These are phyloP conservation scores for Microcera coccophila DNA, from an alignment of 2,329 filamentous ascomycete genomes.

Conservation along the genomic window DNA sequence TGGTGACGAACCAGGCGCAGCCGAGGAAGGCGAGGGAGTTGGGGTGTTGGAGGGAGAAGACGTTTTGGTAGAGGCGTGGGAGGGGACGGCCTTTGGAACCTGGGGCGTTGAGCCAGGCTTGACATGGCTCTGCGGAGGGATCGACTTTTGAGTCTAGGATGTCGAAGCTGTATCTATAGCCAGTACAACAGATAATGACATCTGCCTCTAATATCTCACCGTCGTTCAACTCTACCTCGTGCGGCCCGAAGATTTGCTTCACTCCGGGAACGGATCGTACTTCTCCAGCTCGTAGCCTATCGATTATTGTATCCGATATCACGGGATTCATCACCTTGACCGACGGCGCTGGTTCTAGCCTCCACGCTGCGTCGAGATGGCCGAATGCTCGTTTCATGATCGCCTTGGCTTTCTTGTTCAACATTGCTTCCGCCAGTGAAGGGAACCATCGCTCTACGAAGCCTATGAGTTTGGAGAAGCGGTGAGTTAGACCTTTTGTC, in stretches of 20 bases:
- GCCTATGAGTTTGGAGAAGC: constrained; percentile 28
- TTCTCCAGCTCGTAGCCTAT: constrained; percentile 36
- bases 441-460: constrained; percentile 25
- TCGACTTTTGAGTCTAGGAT: constrained; percentile 18
- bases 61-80: constrained; percentile 40
- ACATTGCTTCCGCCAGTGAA: constrained; percentile 10
- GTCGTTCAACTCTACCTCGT: constrained; percentile 29
- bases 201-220: constrained; percentile 31
- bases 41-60: constrained; percentile 41
- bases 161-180: constrained; percentile 33
- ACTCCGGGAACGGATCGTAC: constrained; percentile 32
- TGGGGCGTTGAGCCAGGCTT: constrained; percentile 15
- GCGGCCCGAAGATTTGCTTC: constrained; percentile 21
- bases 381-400: constrained; percentile 20
- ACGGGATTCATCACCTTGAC: constrained; percentile 26
- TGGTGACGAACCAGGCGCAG: constrained; percentile 22
- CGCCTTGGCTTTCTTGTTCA: constrained; percentile 12
- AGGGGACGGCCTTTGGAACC: constrained; percentile 26
- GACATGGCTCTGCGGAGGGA: constrained; percentile 13
- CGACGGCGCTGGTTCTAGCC: constrained; percentile 24
- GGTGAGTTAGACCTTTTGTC: constrained; percentile 32
- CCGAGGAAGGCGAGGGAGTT: constrained; percentile 39
- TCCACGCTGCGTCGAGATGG: constrained; percentile 23
- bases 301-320: constrained; percentile 27
- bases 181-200: constrained; percentile 35